Base-by-base conservation (phyloP, 495 filamentous ascomycete species). In the Hypoxylon lienhwacheense region DNA sequence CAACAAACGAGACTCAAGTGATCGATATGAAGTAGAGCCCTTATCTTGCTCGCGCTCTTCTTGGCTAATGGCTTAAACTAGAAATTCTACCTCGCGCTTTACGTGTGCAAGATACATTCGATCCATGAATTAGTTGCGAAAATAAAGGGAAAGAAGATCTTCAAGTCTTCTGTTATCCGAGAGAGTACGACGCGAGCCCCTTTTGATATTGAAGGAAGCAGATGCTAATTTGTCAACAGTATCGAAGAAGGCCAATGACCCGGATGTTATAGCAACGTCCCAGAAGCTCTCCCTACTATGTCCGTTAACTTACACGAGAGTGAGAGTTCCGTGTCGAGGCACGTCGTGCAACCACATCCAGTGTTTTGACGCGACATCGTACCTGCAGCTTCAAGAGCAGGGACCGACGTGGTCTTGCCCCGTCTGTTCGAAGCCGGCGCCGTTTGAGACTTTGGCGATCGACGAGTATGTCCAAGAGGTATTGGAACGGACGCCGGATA, bases 401-500 rank as follows among this genome's bases (percentile, higher is more conserved):
- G 91, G 89, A 0, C 92, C 93, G 15, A 92, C 90, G 7, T 98
- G 93, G 93, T 76, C 82, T 15, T 98, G 93, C 62, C 93, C 93
- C 5, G 85, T 96, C 19, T 98, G 93, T 72, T 89, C 84, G 66
- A 95, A 96, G 59, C 71, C 82, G 0, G 83, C 89, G 6, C 81
- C 82, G 6, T 98, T 91, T 64, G 86, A 91, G 33, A 83, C 79
- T 21, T 66, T 98, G 24, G 88, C 88, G 21, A 82, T 96, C 32
- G 93, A 98, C 62, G 87, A 93, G 85, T 98, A 97, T 64, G 90
- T 96, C 16, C 79, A 87, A 59, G 87, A 93, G 36, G 97, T 98
- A 44, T 77, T 98, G 4, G 71, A 77, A 20, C 77, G 75, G 10
- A 95, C 91, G 0, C 71, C 85, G 0, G 74, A 77, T 15, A 80